phyloP scores from a whole-genome alignment of 2,329 filamentous ascomycete species.

The Microcyclospora tardicrescens region DNA sequence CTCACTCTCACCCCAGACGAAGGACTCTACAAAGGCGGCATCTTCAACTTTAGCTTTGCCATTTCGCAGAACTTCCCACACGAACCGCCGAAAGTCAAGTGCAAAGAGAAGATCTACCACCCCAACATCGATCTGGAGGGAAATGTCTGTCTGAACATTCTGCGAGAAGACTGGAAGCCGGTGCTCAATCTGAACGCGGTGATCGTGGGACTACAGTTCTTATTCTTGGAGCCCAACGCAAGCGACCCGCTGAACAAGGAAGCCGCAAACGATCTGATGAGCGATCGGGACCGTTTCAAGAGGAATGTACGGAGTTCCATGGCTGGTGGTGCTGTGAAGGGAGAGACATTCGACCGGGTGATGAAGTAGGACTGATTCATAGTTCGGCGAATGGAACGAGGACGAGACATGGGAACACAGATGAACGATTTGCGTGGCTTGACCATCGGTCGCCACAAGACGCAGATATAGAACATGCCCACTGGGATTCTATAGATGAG shows the following conservation, averaged over 20 bases:
- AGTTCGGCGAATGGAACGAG: background rate
- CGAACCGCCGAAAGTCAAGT: constrained; percentile 94
- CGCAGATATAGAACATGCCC: too few relatives aligned
- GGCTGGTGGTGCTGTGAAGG: constrained; percentile 64
- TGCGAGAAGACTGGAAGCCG: constrained; percentile 97
- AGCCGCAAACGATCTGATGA: constrained; percentile 80
- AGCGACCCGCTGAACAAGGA: constrained; percentile 98
- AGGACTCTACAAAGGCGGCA: constrained; percentile 75
- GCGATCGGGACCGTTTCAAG: constrained; percentile 79
- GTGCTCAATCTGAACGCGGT: constrained; percentile 94
- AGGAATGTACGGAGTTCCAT: constrained; percentile 78
- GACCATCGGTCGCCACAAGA: too few relatives aligned
- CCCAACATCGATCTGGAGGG: constrained; percentile 97
- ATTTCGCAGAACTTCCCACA: constrained; percentile 95
- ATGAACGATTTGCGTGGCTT: background rate
- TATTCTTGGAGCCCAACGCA: constrained; percentile 95
- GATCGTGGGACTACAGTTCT: constrained; percentile 85
- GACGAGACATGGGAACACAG: background rate
- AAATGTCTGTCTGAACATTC: constrained; percentile 94
- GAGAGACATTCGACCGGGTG: constrained; percentile 64
- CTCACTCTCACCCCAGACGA: constrained; percentile 76
- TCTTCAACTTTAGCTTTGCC: constrained; percentile 79
- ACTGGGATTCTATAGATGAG: too few relatives aligned
- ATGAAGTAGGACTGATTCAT: constrained; percentile 42
- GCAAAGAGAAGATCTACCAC: constrained; percentile 96